Base-by-base conservation (phyloP, 2,329 filamentous ascomycete genomes). In the Colletotrichum sp. region DNA sequence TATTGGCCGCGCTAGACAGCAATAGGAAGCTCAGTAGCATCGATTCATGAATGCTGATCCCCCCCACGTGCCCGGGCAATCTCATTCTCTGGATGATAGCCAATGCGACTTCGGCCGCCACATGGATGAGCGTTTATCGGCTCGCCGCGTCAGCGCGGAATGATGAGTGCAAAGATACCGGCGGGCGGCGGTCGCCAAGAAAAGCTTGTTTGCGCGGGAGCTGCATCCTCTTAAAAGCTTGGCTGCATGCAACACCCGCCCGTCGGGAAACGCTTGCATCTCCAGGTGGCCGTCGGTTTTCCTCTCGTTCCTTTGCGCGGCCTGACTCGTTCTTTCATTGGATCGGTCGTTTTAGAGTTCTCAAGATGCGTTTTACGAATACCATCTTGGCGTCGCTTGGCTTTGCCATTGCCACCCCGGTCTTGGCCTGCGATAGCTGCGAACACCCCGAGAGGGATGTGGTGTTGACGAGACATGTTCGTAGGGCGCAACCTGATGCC, bases 401-500 rank as follows among this genome's bases (percentile, higher is more conserved):
- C 59, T 28, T 63, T 28, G 59, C 66, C 12, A 21, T 57, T 1
- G 13, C 44, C 10, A 7, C 26, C 34, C 44, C 34, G 24, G 59
- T 26, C 16, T 34, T 64, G 24, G 67, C 67, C 2, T 74, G 72
- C 34, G 68, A 36, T 24, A 74, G 67, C 34, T 74, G 72, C 59
- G 72, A 74, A 21, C 72, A 74, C n/a, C 72, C 72, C 7, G 72
- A 74, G 59, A 70, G 67, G 24, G 72, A 74, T 34, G 67, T 74
- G 15, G 67, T 74, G 4, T 9, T 74, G 30, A 74, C 72, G 9
- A 63, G 72, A n/a, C 84, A 87, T 72, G 87, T 87, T 75, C 88
- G 88, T 80, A 85, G 88, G 57, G 89, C 89, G 81, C 88, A 89
- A 77, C 87, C 87, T 0, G 87, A 85, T 21, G 86, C 86, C 2